Evolutionary conservation across 2,329 filamentous ascomycete species (phyloP).

Genomic region (Ophiostoma tasmaniense): DNA sequence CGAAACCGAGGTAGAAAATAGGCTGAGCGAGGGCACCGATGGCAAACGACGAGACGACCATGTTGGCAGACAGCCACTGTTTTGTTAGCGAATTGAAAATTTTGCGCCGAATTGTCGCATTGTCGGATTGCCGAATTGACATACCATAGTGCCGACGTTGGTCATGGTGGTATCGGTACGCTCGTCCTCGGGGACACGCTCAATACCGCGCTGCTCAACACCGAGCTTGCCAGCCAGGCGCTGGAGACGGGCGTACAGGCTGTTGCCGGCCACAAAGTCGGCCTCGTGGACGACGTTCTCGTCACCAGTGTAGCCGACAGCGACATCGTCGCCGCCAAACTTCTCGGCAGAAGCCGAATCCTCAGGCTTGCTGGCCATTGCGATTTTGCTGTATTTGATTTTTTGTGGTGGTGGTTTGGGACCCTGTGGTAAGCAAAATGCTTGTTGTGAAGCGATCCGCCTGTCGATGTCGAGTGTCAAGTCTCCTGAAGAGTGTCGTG

Average conservation of each 20-base stretch:
- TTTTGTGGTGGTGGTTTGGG: conserved; percentile 12
- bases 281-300: conserved; percentile 22
- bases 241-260: conserved; percentile 39
- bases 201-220: conserved; percentile 67
- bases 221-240: conserved; percentile 55
- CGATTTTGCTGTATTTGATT: no score
- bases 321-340: conserved; percentile 17
- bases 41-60: conserved; percentile 69
- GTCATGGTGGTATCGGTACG: conserved; percentile 55
- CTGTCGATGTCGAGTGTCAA: conserved; percentile 2
- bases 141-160: conserved; percentile 64
- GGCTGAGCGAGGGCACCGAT: conserved; percentile 63
- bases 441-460: conserved; percentile 1
- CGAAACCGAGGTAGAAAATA: conserved; percentile 61
- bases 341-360: conserved; percentile 16
- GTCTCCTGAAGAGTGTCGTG: neutral
- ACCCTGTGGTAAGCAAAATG: neutral
- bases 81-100: neutral
- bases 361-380: conserved; percentile 9
- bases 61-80: conserved; percentile 69
- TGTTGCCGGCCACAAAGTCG: conserved; percentile 21
- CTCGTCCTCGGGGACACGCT: conserved; percentile 63
- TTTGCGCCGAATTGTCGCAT: neutral
- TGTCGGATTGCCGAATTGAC: conserved; percentile 22
- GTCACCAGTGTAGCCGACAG: conserved; percentile 20